phyloP scores from a whole-genome alignment of 1,284 basidiomycete genomes.

The Apiotrichum brassicae region DNA sequence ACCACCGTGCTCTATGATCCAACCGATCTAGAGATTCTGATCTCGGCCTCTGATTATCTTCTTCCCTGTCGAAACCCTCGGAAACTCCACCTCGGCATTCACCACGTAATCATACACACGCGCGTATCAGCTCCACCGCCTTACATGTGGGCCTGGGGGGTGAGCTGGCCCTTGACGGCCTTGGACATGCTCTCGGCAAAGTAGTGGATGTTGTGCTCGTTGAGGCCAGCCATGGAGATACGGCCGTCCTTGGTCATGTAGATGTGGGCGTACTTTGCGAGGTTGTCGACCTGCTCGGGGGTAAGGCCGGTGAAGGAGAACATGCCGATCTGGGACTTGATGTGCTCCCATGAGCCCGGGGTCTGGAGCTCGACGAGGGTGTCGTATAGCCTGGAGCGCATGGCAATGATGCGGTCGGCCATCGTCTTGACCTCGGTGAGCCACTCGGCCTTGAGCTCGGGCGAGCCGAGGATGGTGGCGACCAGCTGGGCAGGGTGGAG shows the following conservation, averaged over 20 bases:
- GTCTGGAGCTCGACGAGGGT: constrained; percentile 77
- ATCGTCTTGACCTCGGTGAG: constrained; percentile 82
- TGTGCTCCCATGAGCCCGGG: constrained; percentile 91
- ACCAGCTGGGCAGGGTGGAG: constrained; percentile 90
- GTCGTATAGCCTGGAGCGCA: constrained; percentile 80
- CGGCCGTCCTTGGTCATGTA: constrained; percentile 68
- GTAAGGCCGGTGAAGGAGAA: constrained; percentile 79
- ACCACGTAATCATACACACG: too few species aligned
- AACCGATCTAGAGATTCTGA: too few species aligned
- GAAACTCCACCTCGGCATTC: too few species aligned
- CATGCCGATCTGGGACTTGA: constrained; percentile 83
- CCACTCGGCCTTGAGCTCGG: constrained; percentile 80
- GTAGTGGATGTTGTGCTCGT: constrained; percentile 77
- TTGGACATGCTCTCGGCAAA: constrained; percentile 78
- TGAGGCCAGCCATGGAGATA: constrained; percentile 94
- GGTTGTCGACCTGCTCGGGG: constrained; percentile 67
- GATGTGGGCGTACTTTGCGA: constrained; percentile 88
- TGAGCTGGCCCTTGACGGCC: constrained; percentile 63
- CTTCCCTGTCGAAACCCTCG: too few species aligned
- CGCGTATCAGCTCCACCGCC: too few species aligned
- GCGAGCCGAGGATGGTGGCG: constrained; percentile 67
- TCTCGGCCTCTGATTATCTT: too few species aligned
- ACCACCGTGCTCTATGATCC: too few species aligned
- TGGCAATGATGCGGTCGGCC: constrained; percentile 93
- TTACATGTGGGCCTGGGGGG: constrained; percentile 1